Evolutionary conservation across 176 grass and related monocot genomes (phyloP).

Genomic region (Aegilops umbellulata): DNA sequence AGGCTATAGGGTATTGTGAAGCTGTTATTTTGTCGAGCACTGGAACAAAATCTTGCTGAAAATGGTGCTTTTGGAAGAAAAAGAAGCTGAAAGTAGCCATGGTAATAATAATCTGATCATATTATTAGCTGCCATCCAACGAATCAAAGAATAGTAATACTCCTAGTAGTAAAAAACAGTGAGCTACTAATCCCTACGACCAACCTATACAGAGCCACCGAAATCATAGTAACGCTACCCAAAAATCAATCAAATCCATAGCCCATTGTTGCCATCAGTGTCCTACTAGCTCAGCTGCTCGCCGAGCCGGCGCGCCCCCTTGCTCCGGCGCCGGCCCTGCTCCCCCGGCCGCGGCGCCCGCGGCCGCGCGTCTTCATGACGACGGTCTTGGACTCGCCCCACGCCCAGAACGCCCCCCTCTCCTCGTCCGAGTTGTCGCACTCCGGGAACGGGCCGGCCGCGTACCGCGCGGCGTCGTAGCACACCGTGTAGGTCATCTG

Average conservation of each 20-base stretch:
- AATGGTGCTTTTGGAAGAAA: background rate
- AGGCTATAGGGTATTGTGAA: too few species aligned
- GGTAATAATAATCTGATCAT: background rate
- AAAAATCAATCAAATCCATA: background rate
- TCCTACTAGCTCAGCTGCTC: slow-evolving; percentile 22
- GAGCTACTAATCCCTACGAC: slow-evolving; percentile 21
- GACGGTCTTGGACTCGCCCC: slow-evolving; percentile 83
- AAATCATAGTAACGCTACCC: background rate
- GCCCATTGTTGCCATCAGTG: background rate
- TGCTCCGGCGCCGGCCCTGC: slow-evolving; percentile 1
- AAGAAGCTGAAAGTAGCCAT: background rate
- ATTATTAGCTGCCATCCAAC: slow-evolving; percentile 43
- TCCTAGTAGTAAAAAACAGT: background rate
- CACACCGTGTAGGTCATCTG: slow-evolving; percentile 84
- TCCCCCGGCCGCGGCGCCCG: slow-evolving; percentile 31
- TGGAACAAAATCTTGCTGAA: background rate
- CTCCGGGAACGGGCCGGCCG: slow-evolving; percentile 65
- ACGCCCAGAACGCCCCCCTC: slow-evolving; percentile 54
- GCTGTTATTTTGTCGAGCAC: background rate
- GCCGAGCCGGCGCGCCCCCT: background rate
- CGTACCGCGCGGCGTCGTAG: slow-evolving; percentile 69
- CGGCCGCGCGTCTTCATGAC: slow-evolving; percentile 43
- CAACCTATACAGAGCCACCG: slow-evolving; percentile 5
- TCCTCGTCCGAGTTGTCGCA: slow-evolving; percentile 64
- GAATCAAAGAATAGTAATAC: slow-evolving; percentile 46